These are phyloP conservation scores for Zygosaccharomyces lentus DNA, from an alignment of 805 yeast genomes.

Conservation along the genomic window DNA sequence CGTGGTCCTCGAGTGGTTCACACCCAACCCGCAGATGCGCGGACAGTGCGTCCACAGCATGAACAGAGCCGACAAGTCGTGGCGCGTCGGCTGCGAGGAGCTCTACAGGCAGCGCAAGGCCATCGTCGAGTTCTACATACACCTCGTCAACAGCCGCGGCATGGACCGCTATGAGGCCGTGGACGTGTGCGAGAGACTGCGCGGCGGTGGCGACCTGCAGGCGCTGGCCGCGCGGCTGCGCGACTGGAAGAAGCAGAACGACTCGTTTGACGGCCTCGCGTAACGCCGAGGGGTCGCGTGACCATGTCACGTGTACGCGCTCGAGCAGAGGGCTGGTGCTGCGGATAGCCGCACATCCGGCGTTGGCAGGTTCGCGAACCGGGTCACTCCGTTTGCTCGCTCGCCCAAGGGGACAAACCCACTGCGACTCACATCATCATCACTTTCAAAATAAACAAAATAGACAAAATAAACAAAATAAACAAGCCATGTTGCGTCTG, in stretches of 20 bases:
- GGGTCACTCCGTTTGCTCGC: too few relatives aligned
- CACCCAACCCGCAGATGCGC: constrained; percentile 29
- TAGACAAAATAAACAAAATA: background rate
- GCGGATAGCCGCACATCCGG: too few relatives aligned
- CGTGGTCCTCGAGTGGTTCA: constrained; percentile 34
- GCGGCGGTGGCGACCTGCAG: constrained; percentile 9
- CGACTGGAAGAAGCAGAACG: constrained; percentile 24
- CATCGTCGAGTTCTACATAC: constrained; percentile 32
- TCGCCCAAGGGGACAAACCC: background rate
- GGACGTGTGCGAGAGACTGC: constrained; percentile 21
- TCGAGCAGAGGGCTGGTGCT: too few relatives aligned
- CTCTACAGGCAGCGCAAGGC: constrained; percentile 29
- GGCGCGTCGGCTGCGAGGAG: constrained; percentile 25
- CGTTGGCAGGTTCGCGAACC: too few relatives aligned
- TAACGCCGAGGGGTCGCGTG: too few relatives aligned
- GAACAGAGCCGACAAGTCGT: constrained; percentile 30
- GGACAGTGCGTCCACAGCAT: constrained; percentile 33
- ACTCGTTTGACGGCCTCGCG: constrained; percentile 14
- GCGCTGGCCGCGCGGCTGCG: constrained; percentile 20
- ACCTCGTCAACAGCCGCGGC: constrained; percentile 24
- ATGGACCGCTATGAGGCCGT: constrained; percentile 29
- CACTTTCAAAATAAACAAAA: too few relatives aligned
- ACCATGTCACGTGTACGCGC: too few relatives aligned
- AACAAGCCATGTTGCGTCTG: background rate
- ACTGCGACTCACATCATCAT: background rate